These are phyloP conservation scores for Aureobasidium leucospermi DNA, from an alignment of 2,329 filamentous ascomycete genomes.

Conservation along the genomic window DNA sequence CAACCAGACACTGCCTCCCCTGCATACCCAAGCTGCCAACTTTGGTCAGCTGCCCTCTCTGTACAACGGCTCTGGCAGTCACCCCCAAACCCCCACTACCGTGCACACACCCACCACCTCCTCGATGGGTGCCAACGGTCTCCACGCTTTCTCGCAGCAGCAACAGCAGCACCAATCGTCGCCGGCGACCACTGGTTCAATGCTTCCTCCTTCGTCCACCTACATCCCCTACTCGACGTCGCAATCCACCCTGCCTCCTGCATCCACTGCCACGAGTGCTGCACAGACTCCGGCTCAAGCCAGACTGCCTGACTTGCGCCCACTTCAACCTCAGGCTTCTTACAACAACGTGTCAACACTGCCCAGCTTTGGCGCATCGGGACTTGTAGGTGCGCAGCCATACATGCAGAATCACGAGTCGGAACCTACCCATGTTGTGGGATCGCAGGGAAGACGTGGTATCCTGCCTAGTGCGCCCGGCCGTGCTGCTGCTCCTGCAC, in stretches of 20 bases:
- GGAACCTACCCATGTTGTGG: conserved; percentile 83
- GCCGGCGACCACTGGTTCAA: conserved; percentile 23
- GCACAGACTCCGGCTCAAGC: conserved; percentile 16
- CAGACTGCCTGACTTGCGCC: conserved; percentile 33
- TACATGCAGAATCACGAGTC: conserved; percentile 35
- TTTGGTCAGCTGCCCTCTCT: conserved; percentile 27
- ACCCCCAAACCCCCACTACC: conserved; percentile 27
- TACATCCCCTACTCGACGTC: conserved; percentile 22
- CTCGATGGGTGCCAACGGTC: conserved; percentile 22
- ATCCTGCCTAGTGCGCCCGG: conserved; percentile 88
- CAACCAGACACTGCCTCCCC: conserved; percentile 27
- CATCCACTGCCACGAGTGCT: conserved; percentile 26
- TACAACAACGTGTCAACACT: conserved; percentile 28
- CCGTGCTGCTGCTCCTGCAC: conserved; percentile 66
- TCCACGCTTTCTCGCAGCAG: conserved; percentile 25
- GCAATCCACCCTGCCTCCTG: conserved; percentile 24
- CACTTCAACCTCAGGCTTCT: conserved; percentile 32
- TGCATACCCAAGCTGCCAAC: conserved; percentile 26
- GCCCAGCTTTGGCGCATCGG: conserved; percentile 29
- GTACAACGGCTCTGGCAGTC: conserved; percentile 25
- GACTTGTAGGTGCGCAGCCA: conserved; percentile 26
- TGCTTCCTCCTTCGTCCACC: conserved; percentile 27
- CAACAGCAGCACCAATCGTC: conserved; percentile 22
- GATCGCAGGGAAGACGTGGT: conserved; percentile 84
- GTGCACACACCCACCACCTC: conserved; percentile 28